These are phyloP conservation scores for Crataegus laevigata DNA, from an alignment of 306 rosid species.

Conservation along the genomic window DNA sequence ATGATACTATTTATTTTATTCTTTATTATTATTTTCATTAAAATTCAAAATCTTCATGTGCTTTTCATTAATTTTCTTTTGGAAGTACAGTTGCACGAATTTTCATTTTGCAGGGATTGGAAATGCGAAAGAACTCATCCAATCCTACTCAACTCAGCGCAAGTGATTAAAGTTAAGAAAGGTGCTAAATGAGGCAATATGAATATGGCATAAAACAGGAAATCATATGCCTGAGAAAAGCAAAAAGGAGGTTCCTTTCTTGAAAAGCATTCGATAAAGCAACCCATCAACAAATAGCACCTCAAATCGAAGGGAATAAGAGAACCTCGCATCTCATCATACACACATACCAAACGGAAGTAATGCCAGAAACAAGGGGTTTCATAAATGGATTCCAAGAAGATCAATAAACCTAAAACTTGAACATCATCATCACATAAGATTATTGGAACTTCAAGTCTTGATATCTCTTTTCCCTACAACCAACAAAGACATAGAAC, in stretches of 20 bases:
- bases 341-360: neutral
- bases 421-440: neutral
- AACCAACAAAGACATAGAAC: slow-evolving; percentile 2
- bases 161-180: too few relatives aligned
- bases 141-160: too few relatives aligned
- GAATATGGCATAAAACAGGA: neutral
- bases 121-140: too few relatives aligned
- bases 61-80: too few relatives aligned
- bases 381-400: neutral
- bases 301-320: neutral
- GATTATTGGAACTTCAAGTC: neutral
- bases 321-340: neutral
- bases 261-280: too few relatives aligned
- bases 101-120: too few relatives aligned
- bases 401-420: neutral
- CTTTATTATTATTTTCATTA: too few relatives aligned
- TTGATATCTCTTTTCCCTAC: neutral
- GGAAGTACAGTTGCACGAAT: too few relatives aligned
- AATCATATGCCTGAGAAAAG: neutral
- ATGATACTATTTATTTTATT: too few relatives aligned
- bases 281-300: neutral
- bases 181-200: neutral
- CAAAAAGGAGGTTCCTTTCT: neutral
- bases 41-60: too few relatives aligned
- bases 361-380: slow-evolving; percentile 12